phyloP scores from a whole-genome alignment of 2,329 filamentous ascomycete genomes.

The Verticillium albo-atrum region DNA sequence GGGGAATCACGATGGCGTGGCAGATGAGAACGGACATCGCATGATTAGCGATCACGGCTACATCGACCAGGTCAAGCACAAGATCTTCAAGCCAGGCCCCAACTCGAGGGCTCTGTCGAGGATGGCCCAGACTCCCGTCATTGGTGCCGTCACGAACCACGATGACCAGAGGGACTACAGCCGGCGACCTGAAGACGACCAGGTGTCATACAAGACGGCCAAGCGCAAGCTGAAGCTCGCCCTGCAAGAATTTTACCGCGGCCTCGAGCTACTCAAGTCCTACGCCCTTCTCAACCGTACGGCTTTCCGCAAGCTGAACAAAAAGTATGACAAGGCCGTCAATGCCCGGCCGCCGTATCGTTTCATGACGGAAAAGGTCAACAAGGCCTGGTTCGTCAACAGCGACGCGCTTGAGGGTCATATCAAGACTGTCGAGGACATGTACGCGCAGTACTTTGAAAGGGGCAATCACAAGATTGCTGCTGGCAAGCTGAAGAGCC shows the following conservation, averaged over 20 bases:
- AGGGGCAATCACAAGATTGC: slow-evolving; percentile 90
- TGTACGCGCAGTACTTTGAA: slow-evolving; percentile 94
- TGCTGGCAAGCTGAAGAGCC: slow-evolving; percentile 76
- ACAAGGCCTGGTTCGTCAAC: slow-evolving; percentile 84
- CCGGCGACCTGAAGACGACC: slow-evolving; percentile 38
- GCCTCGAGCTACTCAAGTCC: slow-evolving; percentile 85
- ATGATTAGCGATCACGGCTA: slow-evolving; percentile 26
- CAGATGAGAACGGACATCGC: slow-evolving; percentile 20
- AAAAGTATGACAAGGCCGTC: slow-evolving; percentile 94
- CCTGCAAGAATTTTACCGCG: slow-evolving; percentile 88
- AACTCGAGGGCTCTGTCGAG: slow-evolving; percentile 56
- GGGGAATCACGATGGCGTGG: slow-evolving; percentile 12
- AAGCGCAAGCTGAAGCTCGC: slow-evolving; percentile 91
- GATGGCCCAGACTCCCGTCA: slow-evolving; percentile 48
- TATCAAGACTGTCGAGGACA: slow-evolving; percentile 77
- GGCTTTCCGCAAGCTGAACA: slow-evolving; percentile 95
- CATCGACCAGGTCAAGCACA: slow-evolving; percentile 50
- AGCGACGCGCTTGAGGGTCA: slow-evolving; percentile 80
- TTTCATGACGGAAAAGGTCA: slow-evolving; percentile 90
- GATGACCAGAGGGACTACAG: slow-evolving; percentile 44
- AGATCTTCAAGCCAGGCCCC: slow-evolving; percentile 51
- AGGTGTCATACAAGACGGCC: slow-evolving; percentile 77
- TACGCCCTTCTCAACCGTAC: slow-evolving; percentile 88
- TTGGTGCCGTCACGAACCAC: slow-evolving; percentile 20
- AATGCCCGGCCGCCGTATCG: slow-evolving; percentile 71